Evolutionary conservation across 2,329 filamentous ascomycete genomes (phyloP).

Genomic region (Fusarium multiceps): DNA sequence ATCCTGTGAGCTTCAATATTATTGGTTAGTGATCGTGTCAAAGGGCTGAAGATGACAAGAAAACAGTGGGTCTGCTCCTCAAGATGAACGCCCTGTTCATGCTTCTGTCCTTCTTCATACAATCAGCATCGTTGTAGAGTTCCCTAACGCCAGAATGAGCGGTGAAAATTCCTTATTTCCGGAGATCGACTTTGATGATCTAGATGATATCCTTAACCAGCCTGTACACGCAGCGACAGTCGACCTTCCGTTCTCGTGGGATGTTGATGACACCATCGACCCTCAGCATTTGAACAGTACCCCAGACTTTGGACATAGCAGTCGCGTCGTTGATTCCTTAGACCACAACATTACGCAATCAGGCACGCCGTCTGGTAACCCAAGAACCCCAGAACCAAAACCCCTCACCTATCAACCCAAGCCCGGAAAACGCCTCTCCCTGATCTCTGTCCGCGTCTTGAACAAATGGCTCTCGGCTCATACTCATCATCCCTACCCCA

Average conservation of each 20-base stretch:
- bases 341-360: too few species aligned
- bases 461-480: conserved; percentile 77
- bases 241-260: background rate
- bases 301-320: too few species aligned
- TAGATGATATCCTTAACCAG: rapidly evolving
- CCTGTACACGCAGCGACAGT: rapidly evolving
- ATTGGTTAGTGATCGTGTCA: background rate
- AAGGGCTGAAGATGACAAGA: conserved; percentile 27
- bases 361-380: too few species aligned
- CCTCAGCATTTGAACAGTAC: background rate
- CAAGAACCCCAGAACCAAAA: rapidly evolving
- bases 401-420: background rate
- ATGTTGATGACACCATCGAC: background rate
- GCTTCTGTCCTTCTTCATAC: background rate
- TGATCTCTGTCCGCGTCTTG: conserved; percentile 25
- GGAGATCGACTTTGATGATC: rapidly evolving
- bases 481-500: conserved; percentile 82
- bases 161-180: rapidly evolving
- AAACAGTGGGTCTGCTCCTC: conserved; percentile 9
- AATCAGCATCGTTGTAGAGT: background rate
- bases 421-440: conserved; percentile 31
- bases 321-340: too few species aligned
- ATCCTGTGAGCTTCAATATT: rapidly evolving
- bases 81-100: background rate
- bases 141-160: rapidly evolving